Evolutionary conservation across 2,329 filamentous ascomycete genomes (phyloP), one percentile per base, ranked within the genome.

Genomic region (Sclerotinia borealis): DNA sequence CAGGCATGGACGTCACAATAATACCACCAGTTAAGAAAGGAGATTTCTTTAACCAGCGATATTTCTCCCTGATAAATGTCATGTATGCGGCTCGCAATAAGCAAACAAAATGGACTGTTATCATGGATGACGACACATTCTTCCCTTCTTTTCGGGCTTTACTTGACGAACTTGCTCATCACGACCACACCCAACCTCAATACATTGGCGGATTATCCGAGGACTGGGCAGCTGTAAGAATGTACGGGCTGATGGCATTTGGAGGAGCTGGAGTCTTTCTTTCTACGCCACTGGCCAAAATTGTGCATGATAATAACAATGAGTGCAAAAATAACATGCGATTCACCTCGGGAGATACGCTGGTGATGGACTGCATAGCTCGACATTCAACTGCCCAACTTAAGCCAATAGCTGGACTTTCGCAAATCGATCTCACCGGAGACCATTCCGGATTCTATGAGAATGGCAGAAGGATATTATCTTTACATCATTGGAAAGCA

Each of bases 1-100:
- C 64, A 47, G 70, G 69, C 15, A 74, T 74, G 66, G 66, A 70
- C 36, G 69, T 70, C 7, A 65, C 65, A 11, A 64, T 74, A 41
- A 66, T 71, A 17, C 66, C 71, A 37, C 72, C 72, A 7, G 70
- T 73, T 1, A 59, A 60, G 7, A 47, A 64, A 10, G 61, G 54
- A 9, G 69, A 73, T 51, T 59, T 58, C 2, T 73, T 73, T 45
- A 67, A 70, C 6, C 72, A 77, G 41, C 75, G 78, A n/a, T 80
- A 80, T 63, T 80, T 80, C 65, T 78, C 78, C 5, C 69, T 80
- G 27, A 72, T 80, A 10, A 72, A 74, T 36, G 72, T 79, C 5
- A 74, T 81, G 71, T 76, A 77, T 54, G 66, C 72, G 47, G 74
- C 78, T 49, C 69, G 74, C 56, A 72, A 76, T 29, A 69, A 75